Conservation (phyloP, 192 early-diverging fungal species). For the Thoreauomyces humboldtii region DNA sequence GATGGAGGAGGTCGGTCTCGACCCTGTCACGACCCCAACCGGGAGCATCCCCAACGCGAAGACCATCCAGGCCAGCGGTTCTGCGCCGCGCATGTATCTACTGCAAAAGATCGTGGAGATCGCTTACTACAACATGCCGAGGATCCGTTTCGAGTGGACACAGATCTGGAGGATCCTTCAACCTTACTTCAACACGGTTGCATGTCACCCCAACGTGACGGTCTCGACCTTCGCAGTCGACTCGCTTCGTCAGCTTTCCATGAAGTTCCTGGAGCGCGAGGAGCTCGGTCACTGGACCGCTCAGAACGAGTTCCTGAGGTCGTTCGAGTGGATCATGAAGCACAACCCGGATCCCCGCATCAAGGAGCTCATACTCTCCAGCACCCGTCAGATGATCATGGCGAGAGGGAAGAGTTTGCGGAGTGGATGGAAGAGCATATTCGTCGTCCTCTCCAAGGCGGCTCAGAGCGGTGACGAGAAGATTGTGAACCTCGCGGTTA, state of each 20-base stretch:
- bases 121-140: slow-evolving; percentile 94
- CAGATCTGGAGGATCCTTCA: slow-evolving; percentile 75
- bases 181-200: slow-evolving; percentile 82
- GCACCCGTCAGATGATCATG: slow-evolving; percentile 61
- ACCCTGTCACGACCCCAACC: slow-evolving; percentile 30
- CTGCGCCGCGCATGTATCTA: slow-evolving; percentile 78
- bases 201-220: slow-evolving; percentile 76
- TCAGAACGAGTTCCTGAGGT: slow-evolving; percentile 91
- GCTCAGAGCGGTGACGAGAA: slow-evolving; percentile 65
- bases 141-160: slow-evolving; percentile 93
- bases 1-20: slow-evolving; percentile 78
- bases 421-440: slow-evolving; percentile 66
- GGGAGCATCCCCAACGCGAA: slow-evolving; percentile 21
- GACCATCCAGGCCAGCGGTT: background rate
- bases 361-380: slow-evolving; percentile 54
- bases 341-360: slow-evolving; percentile 74
- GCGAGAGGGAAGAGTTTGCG: slow-evolving; percentile 74
- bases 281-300: slow-evolving; percentile 91
- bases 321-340: slow-evolving; percentile 84
- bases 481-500: slow-evolving; percentile 75
- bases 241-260: slow-evolving; percentile 83
- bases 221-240: slow-evolving; percentile 89
- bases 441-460: slow-evolving; percentile 67
- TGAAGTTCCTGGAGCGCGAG: slow-evolving; percentile 91
- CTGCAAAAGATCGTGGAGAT: slow-evolving; percentile 95